phyloP scores from a whole-genome alignment of 2,329 filamentous ascomycete genomes.

The Colletotrichum limetticola region DNA sequence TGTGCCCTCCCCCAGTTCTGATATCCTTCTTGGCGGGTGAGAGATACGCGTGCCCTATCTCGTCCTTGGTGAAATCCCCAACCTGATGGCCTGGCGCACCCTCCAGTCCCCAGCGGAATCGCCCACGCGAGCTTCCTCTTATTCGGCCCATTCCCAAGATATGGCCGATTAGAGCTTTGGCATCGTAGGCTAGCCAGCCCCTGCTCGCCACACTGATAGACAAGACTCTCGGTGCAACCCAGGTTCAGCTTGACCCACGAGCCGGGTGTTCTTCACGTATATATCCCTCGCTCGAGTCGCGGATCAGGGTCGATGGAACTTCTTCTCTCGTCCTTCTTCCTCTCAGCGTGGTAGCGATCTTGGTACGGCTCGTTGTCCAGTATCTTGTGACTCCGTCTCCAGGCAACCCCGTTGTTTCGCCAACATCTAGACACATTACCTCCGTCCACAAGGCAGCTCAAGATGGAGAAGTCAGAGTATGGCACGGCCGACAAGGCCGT shows the following conservation, averaged over 20 bases:
- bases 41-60: slow-evolving; percentile 26
- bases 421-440: background rate
- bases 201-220: slow-evolving; percentile 33
- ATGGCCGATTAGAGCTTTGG: background rate
- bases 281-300: slow-evolving; percentile 10
- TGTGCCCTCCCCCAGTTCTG: slow-evolving; percentile 20
- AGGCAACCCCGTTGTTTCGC: background rate
- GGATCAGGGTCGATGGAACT: background rate
- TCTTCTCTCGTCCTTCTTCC: background rate
- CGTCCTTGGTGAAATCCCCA: slow-evolving; percentile 10
- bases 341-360: slow-evolving; percentile 14
- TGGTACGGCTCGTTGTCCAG: background rate
- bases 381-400: background rate
- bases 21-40: slow-evolving; percentile 24
- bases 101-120: background rate
- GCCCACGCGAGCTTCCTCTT: background rate
- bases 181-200: slow-evolving; percentile 16
- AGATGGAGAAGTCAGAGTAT: slow-evolving; percentile 34
- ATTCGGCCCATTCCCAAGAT: background rate
- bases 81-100: background rate
- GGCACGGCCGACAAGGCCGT: slow-evolving; percentile 30
- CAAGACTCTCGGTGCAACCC: slow-evolving; percentile 15
- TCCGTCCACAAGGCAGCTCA: background rate
- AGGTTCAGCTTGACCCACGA: slow-evolving; percentile 13
- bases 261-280: slow-evolving; percentile 5